Percentiles rank a stretch among this genome's conserved stretches.
Conservation (phyloP, 352 stramenopile genomes). For the Lagenidium sp. region DNA sequence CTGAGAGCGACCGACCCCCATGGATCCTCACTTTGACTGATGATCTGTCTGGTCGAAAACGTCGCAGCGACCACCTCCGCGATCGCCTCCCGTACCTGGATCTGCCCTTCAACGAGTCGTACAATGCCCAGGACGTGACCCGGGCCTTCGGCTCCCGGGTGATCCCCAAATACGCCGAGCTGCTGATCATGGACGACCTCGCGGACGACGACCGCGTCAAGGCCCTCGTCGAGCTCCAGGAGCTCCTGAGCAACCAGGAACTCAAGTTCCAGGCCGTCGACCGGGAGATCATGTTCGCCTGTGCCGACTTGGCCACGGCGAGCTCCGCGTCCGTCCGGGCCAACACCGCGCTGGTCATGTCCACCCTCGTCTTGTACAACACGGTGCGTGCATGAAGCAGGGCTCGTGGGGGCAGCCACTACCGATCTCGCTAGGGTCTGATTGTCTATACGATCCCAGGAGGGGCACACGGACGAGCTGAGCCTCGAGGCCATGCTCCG, state of each 20-base stretch:
- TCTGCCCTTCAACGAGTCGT: constrained; percentile 40
- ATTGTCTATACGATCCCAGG: neutral
- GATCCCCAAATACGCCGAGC: constrained; percentile 49
- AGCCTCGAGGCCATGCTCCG: constrained; percentile 40
- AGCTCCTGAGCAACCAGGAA: constrained; percentile 50
- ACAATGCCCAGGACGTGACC: constrained; percentile 35
- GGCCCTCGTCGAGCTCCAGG: constrained; percentile 34
- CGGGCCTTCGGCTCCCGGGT: constrained; percentile 41
- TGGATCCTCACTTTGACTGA: neutral
- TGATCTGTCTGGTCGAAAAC: neutral
- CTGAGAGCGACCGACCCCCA: neutral
- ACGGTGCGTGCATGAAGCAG: constrained; percentile 16
- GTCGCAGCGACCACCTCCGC: constrained; percentile 53
- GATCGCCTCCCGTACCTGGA: constrained; percentile 55
- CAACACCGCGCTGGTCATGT: constrained; percentile 33
- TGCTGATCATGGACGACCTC: constrained; percentile 47
- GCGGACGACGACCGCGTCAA: constrained; percentile 35
- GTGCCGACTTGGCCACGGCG: constrained; percentile 34
- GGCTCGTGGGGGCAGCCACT: neutral
- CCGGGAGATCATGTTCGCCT: constrained; percentile 44
- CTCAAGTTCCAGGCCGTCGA: constrained; percentile 40
- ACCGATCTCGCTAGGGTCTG: neutral
- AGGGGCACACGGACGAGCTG: constrained; percentile 22
- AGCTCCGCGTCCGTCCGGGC: constrained; percentile 27
- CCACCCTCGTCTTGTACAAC: constrained; percentile 44